phyloP scores from a whole-genome alignment of 345 rosid genomes.

The Corchorus capsularis region DNA sequence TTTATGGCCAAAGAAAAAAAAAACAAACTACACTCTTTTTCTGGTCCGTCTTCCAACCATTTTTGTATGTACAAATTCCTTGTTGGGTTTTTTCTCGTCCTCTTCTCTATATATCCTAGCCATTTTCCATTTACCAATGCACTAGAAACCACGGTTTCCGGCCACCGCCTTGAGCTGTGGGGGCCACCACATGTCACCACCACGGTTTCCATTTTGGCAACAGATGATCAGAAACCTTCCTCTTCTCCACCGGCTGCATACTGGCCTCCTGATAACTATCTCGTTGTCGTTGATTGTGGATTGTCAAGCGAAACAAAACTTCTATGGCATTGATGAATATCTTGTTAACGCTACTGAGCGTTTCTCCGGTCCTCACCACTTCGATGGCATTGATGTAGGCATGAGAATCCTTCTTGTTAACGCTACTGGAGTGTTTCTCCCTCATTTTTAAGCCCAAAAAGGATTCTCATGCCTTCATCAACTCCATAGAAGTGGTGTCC shows the following conservation, averaged over 20 bases:
- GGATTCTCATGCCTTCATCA: conserved; percentile 61
- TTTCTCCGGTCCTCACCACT: too few relatives aligned
- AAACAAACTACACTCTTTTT: too few relatives aligned
- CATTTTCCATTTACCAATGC: conserved; percentile 10
- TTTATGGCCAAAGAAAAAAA: too few relatives aligned
- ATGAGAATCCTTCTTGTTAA: too few relatives aligned
- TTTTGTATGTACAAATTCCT: conserved; percentile 23
- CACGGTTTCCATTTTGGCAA: conserved; percentile 29
- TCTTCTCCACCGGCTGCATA: conserved; percentile 20
- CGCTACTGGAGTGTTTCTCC: conserved; percentile 44
- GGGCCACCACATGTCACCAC: conserved; percentile 23
- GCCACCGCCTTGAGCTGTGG: conserved; percentile 31
- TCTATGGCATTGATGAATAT: conserved; percentile 78
- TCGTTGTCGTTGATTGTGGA: conserved; percentile 77
- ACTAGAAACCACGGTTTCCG: background rate
- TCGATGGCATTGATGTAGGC: too few relatives aligned
- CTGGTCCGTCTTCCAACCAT: background rate
- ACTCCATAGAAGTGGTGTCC: conserved; percentile 69
- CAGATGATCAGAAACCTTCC: background rate
- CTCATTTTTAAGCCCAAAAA: conserved; percentile 53
- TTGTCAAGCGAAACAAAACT: conserved; percentile 58
- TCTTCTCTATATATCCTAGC: too few relatives aligned
- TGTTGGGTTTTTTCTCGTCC: background rate
- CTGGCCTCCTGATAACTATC: conserved; percentile 63
- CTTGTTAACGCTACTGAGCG: too few relatives aligned